Conservation (phyloP, 371 early-diverging fungal genomes). For the Mucor mucedo region DNA sequence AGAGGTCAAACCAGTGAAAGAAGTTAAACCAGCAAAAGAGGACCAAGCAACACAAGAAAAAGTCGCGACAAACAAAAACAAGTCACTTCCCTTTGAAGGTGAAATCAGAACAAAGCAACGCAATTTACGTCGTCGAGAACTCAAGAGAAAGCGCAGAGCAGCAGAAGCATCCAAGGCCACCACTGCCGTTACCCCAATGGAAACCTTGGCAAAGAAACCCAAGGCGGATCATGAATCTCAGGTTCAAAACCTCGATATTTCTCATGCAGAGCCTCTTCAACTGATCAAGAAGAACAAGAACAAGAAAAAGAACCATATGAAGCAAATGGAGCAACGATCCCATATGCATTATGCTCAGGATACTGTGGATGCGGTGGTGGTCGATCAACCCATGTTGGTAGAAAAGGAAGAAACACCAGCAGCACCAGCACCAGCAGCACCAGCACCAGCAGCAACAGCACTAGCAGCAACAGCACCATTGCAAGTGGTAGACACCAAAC, state of each 20-base stretch:
- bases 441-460: neutral
- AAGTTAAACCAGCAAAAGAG: neutral
- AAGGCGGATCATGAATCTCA: slow-evolving; percentile 1
- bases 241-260: slow-evolving; percentile 1
- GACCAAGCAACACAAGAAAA: neutral
- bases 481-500: neutral
- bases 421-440: no score
- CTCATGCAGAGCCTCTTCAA: neutral
- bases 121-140: slow-evolving; percentile 10
- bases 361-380: neutral
- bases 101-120: neutral
- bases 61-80: neutral
- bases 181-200: neutral
- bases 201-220: neutral
- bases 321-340: slow-evolving; percentile 1
- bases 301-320: slow-evolving; percentile 25
- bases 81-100: slow-evolving; percentile 18
- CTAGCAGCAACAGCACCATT: neutral
- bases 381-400: no score
- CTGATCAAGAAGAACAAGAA: slow-evolving; percentile 27
- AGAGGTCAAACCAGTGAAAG: slow-evolving; percentile 1
- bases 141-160: neutral
- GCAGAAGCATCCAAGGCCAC: neutral
- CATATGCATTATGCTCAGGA: slow-evolving; percentile 5
- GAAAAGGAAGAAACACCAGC: neutral